A percentile compares a stretch with the other conserved stretches of the same genome.
Evolutionary conservation across 2,329 filamentous ascomycete species (phyloP).

Genomic region (Colletotrichum navitas): DNA sequence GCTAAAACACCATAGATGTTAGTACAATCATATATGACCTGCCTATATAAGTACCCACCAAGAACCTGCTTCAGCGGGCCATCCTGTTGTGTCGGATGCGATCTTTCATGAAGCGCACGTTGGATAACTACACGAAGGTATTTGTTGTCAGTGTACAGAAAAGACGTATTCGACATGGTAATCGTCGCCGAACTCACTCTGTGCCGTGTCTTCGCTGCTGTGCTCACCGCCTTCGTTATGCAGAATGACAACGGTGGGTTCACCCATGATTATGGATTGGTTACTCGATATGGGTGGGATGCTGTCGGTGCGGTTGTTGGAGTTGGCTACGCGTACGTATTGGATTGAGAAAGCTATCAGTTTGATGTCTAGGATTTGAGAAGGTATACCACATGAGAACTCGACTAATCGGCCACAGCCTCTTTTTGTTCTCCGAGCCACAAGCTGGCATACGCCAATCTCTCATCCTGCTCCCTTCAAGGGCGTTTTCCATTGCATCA

Average conservation of each 20-base stretch:
- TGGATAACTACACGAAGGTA: not conserved
- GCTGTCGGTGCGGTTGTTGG: not conserved
- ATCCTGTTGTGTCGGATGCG: not conserved
- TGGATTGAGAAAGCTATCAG: not conserved
- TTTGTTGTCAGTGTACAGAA: not conserved
- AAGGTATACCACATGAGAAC: not conserved
- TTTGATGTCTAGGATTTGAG: not conserved
- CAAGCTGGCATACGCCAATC: not conserved
- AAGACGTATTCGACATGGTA: fast-evolving
- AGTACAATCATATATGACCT: not conserved
- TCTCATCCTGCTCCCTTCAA: not conserved
- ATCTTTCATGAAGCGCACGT: not conserved
- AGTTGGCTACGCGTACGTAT: not conserved
- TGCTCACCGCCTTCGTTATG: not conserved
- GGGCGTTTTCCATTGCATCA: constrained; percentile 1
- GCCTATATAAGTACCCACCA: not conserved
- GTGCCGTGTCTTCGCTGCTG: not conserved
- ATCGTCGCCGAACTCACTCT: not conserved
- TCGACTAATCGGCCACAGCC: not conserved
- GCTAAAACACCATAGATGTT: not conserved
- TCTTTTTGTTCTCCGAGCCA: not conserved
- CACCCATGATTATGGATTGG: constrained; percentile 3
- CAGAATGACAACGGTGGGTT: constrained; percentile 7
- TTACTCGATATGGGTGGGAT: not conserved
- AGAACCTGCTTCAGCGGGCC: constrained; percentile 20